phyloP scores from a whole-genome alignment of 2,329 filamentous ascomycete species.

The Claviceps quebecensis region DNA sequence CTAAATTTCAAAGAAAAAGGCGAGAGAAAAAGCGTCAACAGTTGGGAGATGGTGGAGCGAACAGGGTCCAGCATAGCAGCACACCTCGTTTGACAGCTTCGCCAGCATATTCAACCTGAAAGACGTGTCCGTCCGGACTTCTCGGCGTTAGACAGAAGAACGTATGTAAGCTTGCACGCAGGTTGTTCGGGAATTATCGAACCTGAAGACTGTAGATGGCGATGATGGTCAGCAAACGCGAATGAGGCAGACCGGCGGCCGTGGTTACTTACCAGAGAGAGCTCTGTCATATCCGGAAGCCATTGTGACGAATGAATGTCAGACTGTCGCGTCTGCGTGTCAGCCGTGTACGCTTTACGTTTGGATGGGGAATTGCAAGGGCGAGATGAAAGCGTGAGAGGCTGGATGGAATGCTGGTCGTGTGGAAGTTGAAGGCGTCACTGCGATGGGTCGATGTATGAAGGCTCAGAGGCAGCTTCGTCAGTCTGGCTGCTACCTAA shows the following conservation, averaged over 20 bases:
- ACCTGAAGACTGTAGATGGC: slow-evolving; percentile 65
- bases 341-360: not conserved
- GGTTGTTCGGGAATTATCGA: slow-evolving; percentile 9
- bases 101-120: slow-evolving; percentile 98
- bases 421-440: slow-evolving; percentile 1
- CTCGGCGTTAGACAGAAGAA: slow-evolving; percentile 27
- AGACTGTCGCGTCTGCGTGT: not conserved
- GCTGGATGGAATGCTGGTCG: slow-evolving; percentile 1
- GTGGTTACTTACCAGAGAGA: slow-evolving; percentile 68
- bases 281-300: slow-evolving; percentile 98
- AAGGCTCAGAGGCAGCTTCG: slow-evolving; percentile 19
- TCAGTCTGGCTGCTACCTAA: slow-evolving; percentile 23
- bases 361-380: not conserved
- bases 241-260: slow-evolving; percentile 4
- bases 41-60: slow-evolving; percentile 6
- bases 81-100: slow-evolving; percentile 96
- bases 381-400: not conserved
- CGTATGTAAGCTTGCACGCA: not conserved
- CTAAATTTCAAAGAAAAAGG: slow-evolving; percentile 26
- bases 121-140: slow-evolving; percentile 94
- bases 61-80: slow-evolving; percentile 7
- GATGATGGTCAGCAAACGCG: slow-evolving; percentile 23
- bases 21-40: slow-evolving; percentile 3
- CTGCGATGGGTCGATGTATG: not conserved
- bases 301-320: slow-evolving; percentile 31